phyloP scores from a whole-genome alignment of 2,329 filamentous ascomycete genomes.

The Verticillium isaacii region DNA sequence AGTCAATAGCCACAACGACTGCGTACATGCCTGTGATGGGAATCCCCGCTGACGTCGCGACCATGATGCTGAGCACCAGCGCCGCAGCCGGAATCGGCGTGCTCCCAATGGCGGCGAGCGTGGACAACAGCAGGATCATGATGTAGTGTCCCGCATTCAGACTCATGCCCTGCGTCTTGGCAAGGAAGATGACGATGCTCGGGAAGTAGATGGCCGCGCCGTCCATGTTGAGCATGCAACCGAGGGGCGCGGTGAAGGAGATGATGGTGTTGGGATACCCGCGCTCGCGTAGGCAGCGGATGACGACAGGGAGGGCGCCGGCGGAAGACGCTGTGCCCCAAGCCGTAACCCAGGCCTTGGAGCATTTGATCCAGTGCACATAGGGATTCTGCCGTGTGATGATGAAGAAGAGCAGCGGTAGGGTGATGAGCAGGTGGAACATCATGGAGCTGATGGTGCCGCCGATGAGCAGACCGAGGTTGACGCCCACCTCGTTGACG shows the following conservation, averaged over 20 bases:
- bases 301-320: constrained; percentile 45
- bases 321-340: constrained; percentile 50
- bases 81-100: constrained; percentile 49
- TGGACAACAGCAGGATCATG: constrained; percentile 42
- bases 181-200: constrained; percentile 46
- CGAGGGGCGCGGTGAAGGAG: constrained; percentile 42
- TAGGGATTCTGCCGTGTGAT: constrained; percentile 42
- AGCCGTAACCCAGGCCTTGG: constrained; percentile 47
- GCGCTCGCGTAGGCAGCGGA: constrained; percentile 32
- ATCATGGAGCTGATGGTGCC: constrained; percentile 39
- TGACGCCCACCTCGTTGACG: constrained; percentile 40
- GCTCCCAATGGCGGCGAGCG: constrained; percentile 46
- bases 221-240: constrained; percentile 47
- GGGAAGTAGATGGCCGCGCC: constrained; percentile 52
- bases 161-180: constrained; percentile 40
- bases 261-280: constrained; percentile 33
- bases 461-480: constrained; percentile 45
- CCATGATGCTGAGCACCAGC: constrained; percentile 47
- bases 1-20: constrained; percentile 49
- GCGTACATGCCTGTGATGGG: constrained; percentile 45
- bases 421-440: constrained; percentile 39
- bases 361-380: constrained; percentile 39
- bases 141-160: constrained; percentile 40
- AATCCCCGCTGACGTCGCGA: constrained; percentile 38
- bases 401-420: constrained; percentile 36